Evolutionary conservation across 345 rosid species (phyloP), one percentile per base, ranked within the genome.

Genomic region (Bretschneidera sinensis): DNA sequence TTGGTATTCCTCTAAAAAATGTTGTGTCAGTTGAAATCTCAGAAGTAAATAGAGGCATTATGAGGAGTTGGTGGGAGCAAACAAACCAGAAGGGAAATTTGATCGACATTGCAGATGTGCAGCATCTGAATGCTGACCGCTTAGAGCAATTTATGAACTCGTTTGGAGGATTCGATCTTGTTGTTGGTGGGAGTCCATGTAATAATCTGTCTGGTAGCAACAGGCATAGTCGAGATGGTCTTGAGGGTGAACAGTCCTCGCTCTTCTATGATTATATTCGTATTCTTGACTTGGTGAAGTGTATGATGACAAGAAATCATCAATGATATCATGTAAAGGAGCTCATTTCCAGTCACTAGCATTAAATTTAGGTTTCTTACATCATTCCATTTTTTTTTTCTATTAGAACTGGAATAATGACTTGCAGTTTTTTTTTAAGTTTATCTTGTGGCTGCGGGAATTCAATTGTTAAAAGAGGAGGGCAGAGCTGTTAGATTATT

Each of bases 201-300:
- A 92, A 92, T 63, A 92, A 92, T 66, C 87, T 89, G 0, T 80
- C 98, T 0, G 98, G 98, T 5, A 87, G 96, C 76, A 92, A 92
- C 52, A 62, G 98, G 55, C 74, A 76, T 33, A 78, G 65, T 55
- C 59, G 98, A 13, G 81, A 74, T 63, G 98, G 98, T 21, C 91
- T 92, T 3, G 98, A 80, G 65, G 98, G 98, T 57, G 79, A 76
- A 20, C 81, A 92, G 2, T 92, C 98, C 9, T 58, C 88, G 0
- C 85, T 92, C 48, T 92, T 92, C 72, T 92, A 53, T 54, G 95
- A 92, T 59, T 92, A 71, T 60, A 71, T 73, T 39, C 67, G 98
- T 6, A 84, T 92, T 62, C 71, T 89, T 9, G 92, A 87, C 43
- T 55, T 76, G 33, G 96, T 83, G 7, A 83, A 69, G 65, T 54